Conservation (phyloP, 208 protist species). For the Trypanosoma lewisi region DNA sequence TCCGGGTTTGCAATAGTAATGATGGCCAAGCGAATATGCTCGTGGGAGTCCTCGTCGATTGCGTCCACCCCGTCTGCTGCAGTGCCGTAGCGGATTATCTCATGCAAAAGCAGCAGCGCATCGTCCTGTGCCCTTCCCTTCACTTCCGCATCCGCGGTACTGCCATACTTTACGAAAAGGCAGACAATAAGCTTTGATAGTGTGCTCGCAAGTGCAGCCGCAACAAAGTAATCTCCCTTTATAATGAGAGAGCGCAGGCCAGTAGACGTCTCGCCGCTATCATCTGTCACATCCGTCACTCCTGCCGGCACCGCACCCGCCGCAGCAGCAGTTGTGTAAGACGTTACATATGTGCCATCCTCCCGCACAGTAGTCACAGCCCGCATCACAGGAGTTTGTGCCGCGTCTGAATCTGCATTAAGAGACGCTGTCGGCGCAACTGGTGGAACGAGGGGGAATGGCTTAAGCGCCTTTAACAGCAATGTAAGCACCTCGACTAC, state of each 20-base stretch:
- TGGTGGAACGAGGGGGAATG: conserved; percentile 62
- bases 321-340: conserved; percentile 45
- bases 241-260: conserved; percentile 61
- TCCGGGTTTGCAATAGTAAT: conserved; percentile 38
- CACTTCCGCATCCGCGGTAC: conserved; percentile 24
- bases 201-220: conserved; percentile 79
- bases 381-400: conserved; percentile 28
- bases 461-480: conserved; percentile 41
- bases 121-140: conserved; percentile 51
- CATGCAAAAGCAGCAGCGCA: conserved; percentile 59
- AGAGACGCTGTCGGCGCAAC: conserved; percentile 35
- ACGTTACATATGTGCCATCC: conserved; percentile 94
- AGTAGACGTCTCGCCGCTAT: conserved; percentile 12
- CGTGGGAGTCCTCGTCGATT: conserved; percentile 86
- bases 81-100: conserved; percentile 80
- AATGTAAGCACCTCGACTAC: conserved; percentile 43
- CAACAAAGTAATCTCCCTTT: conserved; percentile 95
- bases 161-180: conserved; percentile 29
- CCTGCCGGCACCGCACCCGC: conserved; percentile 13
- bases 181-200: conserved; percentile 95
- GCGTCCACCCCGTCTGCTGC: conserved; percentile 25
- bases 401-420: conserved; percentile 2
- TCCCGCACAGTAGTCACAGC: conserved; percentile 80
- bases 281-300: background rate
- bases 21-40: conserved; percentile 88